Evolutionary conservation across 805 yeast species (phyloP), one percentile per base, ranked within the genome.

Genomic region (Monosporozyma yasuniensis): DNA sequence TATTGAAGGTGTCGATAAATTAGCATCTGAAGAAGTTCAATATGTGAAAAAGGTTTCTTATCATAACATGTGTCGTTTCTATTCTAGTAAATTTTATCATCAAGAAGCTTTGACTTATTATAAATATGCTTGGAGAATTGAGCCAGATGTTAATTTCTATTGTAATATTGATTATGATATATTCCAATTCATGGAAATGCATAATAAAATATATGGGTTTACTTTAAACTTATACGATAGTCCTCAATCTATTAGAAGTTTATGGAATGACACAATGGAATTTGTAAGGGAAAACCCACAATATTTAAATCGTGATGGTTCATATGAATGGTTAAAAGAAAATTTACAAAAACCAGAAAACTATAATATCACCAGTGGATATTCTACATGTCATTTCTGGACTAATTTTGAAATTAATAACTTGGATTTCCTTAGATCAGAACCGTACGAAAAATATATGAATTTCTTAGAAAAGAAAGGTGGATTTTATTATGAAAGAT

Each of bases 41-140:
- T 84, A 84, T 61, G 87, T 89, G 2, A 71, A 71, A 19, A 71
- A 69, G 64, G 22, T 38, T 8, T 47, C 49, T 5, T 47, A 47
- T 11, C 49, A 47, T 39, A 47, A 86, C 69, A 87, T 88, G 96
- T 88, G 96, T 67, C 77, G 96, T 54, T 88, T 78, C 67, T 89
- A 85, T 66, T 79, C 89, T 16, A 95, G 95, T 0, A 83, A 84
- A 64, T 86, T 87, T 72, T 87, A 80, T 76, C 75, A 83, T 65
- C 87, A 86, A 63, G 79, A 77, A 47, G 69, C 80, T 44, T 61
- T 88, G 66, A 70, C 73, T 52, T 77, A 81, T 25, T 88, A 81
- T 75, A 85, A 84, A 61, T 88, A 83, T 76, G 87, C 86, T 72
- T 88, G 96, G 96, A 80, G 96, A 66, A 90, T 89, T 41, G 96